Evolutionary conservation across 225 moss, liverwort and hornwort species (phyloP), one percentile per base, ranked within the genome.

Genomic region (Ulota crispa): DNA sequence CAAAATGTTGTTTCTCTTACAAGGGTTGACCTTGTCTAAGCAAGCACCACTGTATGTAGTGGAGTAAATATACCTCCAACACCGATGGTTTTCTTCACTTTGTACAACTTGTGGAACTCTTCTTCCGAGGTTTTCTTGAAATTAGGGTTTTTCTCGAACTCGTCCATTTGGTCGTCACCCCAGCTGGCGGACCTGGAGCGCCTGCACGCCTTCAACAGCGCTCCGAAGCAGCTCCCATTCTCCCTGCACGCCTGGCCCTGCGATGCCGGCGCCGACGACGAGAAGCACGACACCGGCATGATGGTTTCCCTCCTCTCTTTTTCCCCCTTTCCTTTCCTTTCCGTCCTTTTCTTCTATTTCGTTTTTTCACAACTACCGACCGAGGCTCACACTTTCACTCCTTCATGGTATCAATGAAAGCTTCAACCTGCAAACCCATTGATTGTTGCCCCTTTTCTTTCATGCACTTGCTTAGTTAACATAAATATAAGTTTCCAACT

Each of bases 21-120:
- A 9, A 39, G 39, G 1, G 9, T 39, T 39, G 2, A 39, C 39
- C 9, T 36, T 36, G 7, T 36, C 36, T 7, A 36, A 36, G 7
- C 36, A 36, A 36, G 36, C 34, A 4, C 5, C 34, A 34, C 2
- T 34, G 34, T 34, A 34, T 3, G 34, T 34, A 39, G 45, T 4
- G 4, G 45, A 45, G 45, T 45, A 45, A 45, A 4, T 32, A 39
- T 3, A 72, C 54, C 96, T 92, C 96, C 94, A 67, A 91, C 85
- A 42, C 93, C 92, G 21, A 94, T 84, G 80, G 93, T 91, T 85
- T 88, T 93, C 30, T 93, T 93, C 65, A 94, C 79, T 81, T 81
- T 89, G 85, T 96, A 94, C 53, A 90, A 75, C 76, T 91, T 90
- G 11, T 87, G 87, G 74, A 96, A 96, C 70, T 91, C 93, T 24